These are phyloP conservation scores for Acer saccharum DNA, from an alignment of 345 rosid genomes.

Conservation along the genomic window DNA sequence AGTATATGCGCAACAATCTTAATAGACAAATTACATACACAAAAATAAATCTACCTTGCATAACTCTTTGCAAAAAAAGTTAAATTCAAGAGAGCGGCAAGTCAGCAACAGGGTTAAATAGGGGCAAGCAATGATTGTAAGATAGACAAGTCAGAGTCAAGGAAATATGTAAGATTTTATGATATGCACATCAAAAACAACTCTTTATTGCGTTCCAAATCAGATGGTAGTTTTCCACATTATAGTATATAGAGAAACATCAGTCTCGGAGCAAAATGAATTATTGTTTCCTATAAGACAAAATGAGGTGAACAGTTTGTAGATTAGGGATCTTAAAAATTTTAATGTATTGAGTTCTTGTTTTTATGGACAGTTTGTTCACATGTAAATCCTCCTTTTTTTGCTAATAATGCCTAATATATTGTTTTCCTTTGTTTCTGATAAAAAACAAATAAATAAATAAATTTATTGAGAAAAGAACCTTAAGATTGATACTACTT, in stretches of 20 bases:
- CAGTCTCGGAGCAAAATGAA: not conserved
- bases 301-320: not conserved
- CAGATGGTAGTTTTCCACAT: not conserved
- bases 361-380: not conserved
- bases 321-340: not conserved
- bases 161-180: not conserved
- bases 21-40: not conserved
- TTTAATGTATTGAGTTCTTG: not conserved
- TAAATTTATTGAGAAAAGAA: too few species aligned
- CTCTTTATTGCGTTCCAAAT: not conserved
- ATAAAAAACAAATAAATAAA: too few species aligned
- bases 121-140: not conserved
- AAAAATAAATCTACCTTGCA: not conserved
- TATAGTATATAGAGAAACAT: not conserved
- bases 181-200: not conserved
- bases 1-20: not conserved
- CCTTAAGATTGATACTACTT: too few species aligned
- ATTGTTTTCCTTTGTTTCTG: too few species aligned
- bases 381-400: too few species aligned
- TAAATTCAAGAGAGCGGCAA: not conserved
- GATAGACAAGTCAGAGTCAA: not conserved
- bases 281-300: not conserved
- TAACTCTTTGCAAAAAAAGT: not conserved
- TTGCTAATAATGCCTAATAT: too few species aligned
- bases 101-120: not conserved